Conservation (phyloP, 768 basidiomycete species). For the Crepidotus variabilis region DNA sequence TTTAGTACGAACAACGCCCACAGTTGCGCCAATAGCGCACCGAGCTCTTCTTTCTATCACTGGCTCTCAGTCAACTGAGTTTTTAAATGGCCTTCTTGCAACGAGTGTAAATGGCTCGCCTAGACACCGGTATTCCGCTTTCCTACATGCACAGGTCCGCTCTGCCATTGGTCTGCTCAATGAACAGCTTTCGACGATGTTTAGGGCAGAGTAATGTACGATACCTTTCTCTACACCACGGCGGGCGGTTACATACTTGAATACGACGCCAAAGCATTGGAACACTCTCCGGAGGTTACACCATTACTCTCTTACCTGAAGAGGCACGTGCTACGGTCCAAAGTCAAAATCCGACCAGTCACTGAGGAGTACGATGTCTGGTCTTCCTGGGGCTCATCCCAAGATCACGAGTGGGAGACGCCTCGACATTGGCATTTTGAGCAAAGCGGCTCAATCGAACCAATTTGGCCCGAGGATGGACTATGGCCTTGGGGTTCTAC, state of each 20-base stretch:
- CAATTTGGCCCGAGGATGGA: constrained; percentile 52
- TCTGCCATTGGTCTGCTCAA: constrained; percentile 11
- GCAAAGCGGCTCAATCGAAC: constrained; percentile 74
- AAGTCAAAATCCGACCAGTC: constrained; percentile 78
- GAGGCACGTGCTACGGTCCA: constrained; percentile 82
- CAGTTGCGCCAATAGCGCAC: constrained; percentile 58
- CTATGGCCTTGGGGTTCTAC: constrained; percentile 61
- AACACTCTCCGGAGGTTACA: constrained; percentile 45
- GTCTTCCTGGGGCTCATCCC: constrained; percentile 68
- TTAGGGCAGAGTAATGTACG: constrained; percentile 87
- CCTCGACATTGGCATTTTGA: constrained; percentile 46
- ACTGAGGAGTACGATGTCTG: constrained; percentile 78
- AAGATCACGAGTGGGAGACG: constrained; percentile 26
- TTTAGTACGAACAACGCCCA: constrained; percentile 46
- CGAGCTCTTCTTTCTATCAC: constrained; percentile 71
- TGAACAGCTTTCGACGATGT: constrained; percentile 11
- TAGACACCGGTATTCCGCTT: constrained; percentile 56
- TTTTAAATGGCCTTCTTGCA: constrained; percentile 76
- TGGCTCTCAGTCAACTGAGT: constrained; percentile 76
- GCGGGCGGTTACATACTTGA: constrained; percentile 64
- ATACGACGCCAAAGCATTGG: constrained; percentile 51
- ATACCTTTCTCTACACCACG: constrained; percentile 78
- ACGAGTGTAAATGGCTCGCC: constrained; percentile 40
- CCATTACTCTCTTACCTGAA: constrained; percentile 71
- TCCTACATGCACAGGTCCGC: constrained; percentile 77